These are phyloP conservation scores for Monilinia fructigena DNA, from an alignment of 2,329 filamentous ascomycete species.

Conservation along the genomic window DNA sequence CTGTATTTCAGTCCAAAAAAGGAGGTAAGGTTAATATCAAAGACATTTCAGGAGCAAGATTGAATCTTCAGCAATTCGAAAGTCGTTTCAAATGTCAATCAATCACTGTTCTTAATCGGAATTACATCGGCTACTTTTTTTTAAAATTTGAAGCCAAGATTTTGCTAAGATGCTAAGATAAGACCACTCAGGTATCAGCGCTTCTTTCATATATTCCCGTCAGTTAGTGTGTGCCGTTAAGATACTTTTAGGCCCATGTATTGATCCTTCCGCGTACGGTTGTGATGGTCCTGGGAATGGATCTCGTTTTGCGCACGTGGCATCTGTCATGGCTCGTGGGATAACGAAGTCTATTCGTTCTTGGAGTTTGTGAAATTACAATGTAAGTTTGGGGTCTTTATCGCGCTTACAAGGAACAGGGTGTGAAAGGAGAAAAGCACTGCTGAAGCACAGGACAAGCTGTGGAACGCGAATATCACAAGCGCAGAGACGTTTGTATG, in stretches of 20 bases:
- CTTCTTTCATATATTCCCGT: constrained; percentile 11
- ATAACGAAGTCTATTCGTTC: background rate
- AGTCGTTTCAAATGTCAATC: background rate
- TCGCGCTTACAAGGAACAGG: constrained; percentile 13
- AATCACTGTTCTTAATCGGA: background rate
- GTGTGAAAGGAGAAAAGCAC: background rate
- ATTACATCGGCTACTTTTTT: background rate
- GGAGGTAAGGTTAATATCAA: background rate
- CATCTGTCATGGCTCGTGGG: constrained; percentile 6
- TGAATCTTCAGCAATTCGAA: background rate
- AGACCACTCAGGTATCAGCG: constrained; percentile 3
- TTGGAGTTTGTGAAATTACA: background rate
- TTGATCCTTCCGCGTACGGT: constrained; percentile 9
- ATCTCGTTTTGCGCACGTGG: constrained; percentile 6
- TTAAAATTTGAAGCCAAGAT: background rate
- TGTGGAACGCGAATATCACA: constrained; percentile 1
- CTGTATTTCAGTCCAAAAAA: background rate
- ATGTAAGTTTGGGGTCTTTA: background rate
- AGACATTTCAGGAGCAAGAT: background rate
- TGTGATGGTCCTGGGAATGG: background rate
- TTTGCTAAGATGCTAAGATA: constrained; percentile 9
- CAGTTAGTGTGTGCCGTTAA: background rate
- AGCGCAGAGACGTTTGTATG: constrained; percentile 11
- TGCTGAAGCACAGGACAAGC: constrained; percentile 1
- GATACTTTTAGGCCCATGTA: background rate